Evolutionary conservation across 2,329 filamentous ascomycete genomes (phyloP), one percentile per base, ranked within the genome.

Genomic region (Trichoderma sp.): DNA sequence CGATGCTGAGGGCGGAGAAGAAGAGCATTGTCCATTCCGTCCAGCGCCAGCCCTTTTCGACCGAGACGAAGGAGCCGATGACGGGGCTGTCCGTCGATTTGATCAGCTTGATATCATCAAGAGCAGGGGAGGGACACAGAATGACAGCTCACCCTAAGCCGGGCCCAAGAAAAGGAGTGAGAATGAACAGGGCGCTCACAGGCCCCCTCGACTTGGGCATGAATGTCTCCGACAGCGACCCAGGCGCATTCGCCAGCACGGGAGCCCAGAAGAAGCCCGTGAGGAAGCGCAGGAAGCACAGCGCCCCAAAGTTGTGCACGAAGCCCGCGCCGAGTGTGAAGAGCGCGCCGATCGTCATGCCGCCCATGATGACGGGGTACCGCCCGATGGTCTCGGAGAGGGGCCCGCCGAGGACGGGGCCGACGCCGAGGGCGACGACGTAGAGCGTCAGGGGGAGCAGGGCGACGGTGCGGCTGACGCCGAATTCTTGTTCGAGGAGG

Each of bases 361-460:
- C 78, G 2, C 76, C 69, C 1, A 81, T 63, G 71, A 86, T 88
- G 28, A 88, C 79, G 2, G 80, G 75, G 24, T 80, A 78, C 1
- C 88, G 78, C 2, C 88, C 87, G 41, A 83, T 74, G 0, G 79
- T 82, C 71, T 90, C 88, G 56, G 83, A 86, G 0, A 88, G 70
- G 0, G 86, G 87, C 0, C 86, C 85, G 10, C 83, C 83, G 15
- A 87, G 67, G 57, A 88, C 75, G 7, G 88, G 87, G 0, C 87
- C 87, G 17, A 88, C 77, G 3, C 78, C 85, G 0, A 90, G 78
- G 0, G 86, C 87, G 10, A 88, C 74, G 6, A 86, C 82, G 72
- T 87, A 90, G 6, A 88, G 72, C 0, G 87, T 82, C 0, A 90
- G 73, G 0, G 84, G 83, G 0, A 89, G 74, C n/a, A 90, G 76